A percentile compares a stretch with the other conserved stretches of the same genome.
Evolutionary conservation across 108 stramenopile species (phyloP).

Genomic region (Pseudonitzschia delicatissima): DNA sequence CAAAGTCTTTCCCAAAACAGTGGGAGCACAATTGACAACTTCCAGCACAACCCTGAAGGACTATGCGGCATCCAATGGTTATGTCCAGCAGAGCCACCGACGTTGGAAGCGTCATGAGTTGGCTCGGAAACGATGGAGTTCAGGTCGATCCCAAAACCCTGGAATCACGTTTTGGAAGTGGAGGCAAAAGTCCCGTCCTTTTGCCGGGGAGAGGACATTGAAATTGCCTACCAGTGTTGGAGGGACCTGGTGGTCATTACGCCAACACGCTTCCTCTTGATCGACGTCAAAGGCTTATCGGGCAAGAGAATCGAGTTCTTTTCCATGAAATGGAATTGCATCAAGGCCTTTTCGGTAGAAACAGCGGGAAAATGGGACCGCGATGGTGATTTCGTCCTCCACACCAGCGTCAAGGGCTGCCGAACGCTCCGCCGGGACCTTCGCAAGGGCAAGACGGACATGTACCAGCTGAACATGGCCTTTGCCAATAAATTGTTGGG

Average conservation of each 20-base stretch:
- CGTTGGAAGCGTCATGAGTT: constrained; percentile 43
- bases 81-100: constrained; percentile 48
- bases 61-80: constrained; percentile 51
- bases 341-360: constrained; percentile 53
- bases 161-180: neutral
- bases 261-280: constrained; percentile 49
- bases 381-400: constrained; percentile 55
- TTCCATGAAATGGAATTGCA: constrained; percentile 42
- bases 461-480: constrained; percentile 52
- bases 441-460: constrained; percentile 50
- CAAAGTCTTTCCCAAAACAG: constrained; percentile 41
- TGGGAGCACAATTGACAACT: constrained; percentile 15
- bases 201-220: constrained; percentile 57
- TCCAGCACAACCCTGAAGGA: constrained; percentile 31
- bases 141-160: neutral
- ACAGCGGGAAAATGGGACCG: constrained; percentile 54
- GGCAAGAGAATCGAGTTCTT: constrained; percentile 59
- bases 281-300: constrained; percentile 58
- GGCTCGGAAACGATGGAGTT: neutral
- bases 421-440: constrained; percentile 48
- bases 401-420: constrained; percentile 42
- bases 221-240: constrained; percentile 53
- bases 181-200: constrained; percentile 36
- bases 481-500: constrained; percentile 60
- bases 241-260: constrained; percentile 57